phyloP scores from a whole-genome alignment of 495 filamentous ascomycete genomes.

The Cudoniella acicularis region DNA sequence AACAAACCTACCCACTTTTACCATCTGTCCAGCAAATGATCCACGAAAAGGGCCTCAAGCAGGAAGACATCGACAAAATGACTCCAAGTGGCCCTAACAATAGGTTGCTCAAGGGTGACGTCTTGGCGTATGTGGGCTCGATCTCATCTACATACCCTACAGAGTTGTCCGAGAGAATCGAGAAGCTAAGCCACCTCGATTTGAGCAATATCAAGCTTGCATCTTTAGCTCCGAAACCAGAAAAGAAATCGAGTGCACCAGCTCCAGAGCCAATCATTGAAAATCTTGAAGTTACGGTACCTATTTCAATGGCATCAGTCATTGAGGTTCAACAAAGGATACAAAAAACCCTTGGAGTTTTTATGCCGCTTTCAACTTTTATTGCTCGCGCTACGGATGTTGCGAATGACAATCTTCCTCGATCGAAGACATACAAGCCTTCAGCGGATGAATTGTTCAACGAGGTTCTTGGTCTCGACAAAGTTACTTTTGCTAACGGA shows the following conservation, averaged over 20 bases:
- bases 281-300: constrained; percentile 56
- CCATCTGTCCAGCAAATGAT: constrained; percentile 83
- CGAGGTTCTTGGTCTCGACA: constrained; percentile 73
- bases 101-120: constrained; percentile 90
- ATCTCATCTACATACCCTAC: constrained; percentile 66
- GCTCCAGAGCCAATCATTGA: constrained; percentile 38
- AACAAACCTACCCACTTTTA: constrained; percentile 74
- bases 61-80: constrained; percentile 72
- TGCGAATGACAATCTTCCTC: constrained; percentile 82
- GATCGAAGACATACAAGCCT: constrained; percentile 52
- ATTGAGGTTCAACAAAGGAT: constrained; percentile 76
- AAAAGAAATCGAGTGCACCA: constrained; percentile 33
- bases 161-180: constrained; percentile 63
- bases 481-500: constrained; percentile 40
- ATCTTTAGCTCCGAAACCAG: constrained; percentile 32
- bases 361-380: constrained; percentile 82
- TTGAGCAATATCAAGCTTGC: constrained; percentile 91
- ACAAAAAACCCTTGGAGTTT: constrained; percentile 68
- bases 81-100: constrained; percentile 84
- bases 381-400: constrained; percentile 76
- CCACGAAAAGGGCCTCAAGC: constrained; percentile 67
- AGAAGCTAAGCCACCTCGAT: constrained; percentile 78
- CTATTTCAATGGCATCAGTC: constrained; percentile 74
- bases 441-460: constrained; percentile 83
- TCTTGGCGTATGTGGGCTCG: constrained; percentile 81